Percentiles rank a stretch among this genome's conserved stretches.
Evolutionary conservation across 441 rosid species (phyloP).

Genomic region (Populus trichocarpa): DNA sequence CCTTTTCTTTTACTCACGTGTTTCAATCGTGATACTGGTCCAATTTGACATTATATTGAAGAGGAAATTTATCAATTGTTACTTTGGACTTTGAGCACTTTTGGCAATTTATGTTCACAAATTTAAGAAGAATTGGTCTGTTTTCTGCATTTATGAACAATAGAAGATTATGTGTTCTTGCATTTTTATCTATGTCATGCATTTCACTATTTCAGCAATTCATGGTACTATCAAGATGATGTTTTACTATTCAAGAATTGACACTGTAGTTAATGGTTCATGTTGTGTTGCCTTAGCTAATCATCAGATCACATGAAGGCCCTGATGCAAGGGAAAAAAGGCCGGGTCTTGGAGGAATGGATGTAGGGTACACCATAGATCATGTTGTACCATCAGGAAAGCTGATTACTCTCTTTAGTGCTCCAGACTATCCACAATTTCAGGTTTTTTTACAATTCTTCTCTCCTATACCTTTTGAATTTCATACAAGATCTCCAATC

Average conservation of each 20-base stretch:
- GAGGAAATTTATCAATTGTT: not conserved
- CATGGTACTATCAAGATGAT: not conserved
- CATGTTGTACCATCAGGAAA: constrained; percentile 82
- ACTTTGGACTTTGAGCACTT: not conserved
- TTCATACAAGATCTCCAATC: not conserved
- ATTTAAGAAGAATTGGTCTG: not conserved
- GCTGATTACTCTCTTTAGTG: constrained; percentile 85
- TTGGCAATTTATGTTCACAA: not conserved
- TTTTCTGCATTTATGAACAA: not conserved
- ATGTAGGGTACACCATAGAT: constrained; percentile 83
- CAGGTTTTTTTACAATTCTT: constrained; percentile 47
- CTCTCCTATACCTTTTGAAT: not conserved
- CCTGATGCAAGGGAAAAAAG: constrained; percentile 98
- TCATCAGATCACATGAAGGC: constrained; percentile 98
- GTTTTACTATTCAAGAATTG: constrained; percentile 17
- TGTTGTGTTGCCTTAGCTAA: constrained; percentile 55
- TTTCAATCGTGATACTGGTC: not conserved
- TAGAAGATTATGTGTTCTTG: not conserved
- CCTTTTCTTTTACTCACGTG: not conserved
- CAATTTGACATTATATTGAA: not conserved
- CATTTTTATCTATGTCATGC: not conserved
- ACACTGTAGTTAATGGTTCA: constrained; percentile 19
- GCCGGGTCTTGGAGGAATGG: constrained; percentile 75
- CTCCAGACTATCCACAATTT: constrained; percentile 97
- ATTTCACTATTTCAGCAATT: not conserved